Evolutionary conservation across 2,329 filamentous ascomycete species (phyloP).

Genomic region (Penicillium frequentans): DNA sequence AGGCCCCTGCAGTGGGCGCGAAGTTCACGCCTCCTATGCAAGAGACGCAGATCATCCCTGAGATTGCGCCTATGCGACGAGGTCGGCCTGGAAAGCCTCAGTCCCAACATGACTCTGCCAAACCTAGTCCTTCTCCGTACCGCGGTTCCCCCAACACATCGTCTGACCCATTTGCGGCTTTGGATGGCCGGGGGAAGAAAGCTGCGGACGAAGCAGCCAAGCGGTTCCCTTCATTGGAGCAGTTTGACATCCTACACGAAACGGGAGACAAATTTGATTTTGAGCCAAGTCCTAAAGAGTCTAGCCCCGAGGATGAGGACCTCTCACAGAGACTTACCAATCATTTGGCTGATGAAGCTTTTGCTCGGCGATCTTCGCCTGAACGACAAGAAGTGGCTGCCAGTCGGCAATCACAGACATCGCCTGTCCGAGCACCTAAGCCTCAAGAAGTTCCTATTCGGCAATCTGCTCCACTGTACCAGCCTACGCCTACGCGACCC

Average conservation of each 20-base stretch:
- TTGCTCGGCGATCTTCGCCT: conserved; percentile 53
- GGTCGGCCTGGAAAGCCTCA: conserved; percentile 66
- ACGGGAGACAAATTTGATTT: conserved; percentile 83
- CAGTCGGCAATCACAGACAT: conserved; percentile 25
- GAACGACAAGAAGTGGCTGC: conserved; percentile 32
- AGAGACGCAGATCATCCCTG: conserved; percentile 72
- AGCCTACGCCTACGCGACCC: conserved; percentile 50
- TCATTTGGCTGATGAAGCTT: conserved; percentile 81
- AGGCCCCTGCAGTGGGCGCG: conserved; percentile 69
- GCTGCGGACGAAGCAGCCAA: conserved; percentile 74
- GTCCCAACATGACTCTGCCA: conserved; percentile 49
- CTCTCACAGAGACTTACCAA: conserved; percentile 69
- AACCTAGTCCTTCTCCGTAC: conserved; percentile 67
- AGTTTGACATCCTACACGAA: conserved; percentile 88
- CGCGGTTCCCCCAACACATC: conserved; percentile 49
- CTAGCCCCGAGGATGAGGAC: conserved; percentile 48
- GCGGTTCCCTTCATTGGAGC: conserved; percentile 86
- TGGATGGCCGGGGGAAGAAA: conserved; percentile 64
- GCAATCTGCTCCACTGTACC: conserved; percentile 36
- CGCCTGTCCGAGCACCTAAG: conserved; percentile 24
- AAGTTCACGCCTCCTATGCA: conserved; percentile 75
- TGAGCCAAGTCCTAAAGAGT: conserved; percentile 54
- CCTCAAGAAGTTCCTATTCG: conserved; percentile 26
- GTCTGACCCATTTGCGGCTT: conserved; percentile 82
- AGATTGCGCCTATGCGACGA: conserved; percentile 90